A percentile compares a stretch with the other conserved stretches of the same genome.
phyloP scores from a whole-genome alignment of 257 asterid genomes.

The Nicotiana otophora region DNA sequence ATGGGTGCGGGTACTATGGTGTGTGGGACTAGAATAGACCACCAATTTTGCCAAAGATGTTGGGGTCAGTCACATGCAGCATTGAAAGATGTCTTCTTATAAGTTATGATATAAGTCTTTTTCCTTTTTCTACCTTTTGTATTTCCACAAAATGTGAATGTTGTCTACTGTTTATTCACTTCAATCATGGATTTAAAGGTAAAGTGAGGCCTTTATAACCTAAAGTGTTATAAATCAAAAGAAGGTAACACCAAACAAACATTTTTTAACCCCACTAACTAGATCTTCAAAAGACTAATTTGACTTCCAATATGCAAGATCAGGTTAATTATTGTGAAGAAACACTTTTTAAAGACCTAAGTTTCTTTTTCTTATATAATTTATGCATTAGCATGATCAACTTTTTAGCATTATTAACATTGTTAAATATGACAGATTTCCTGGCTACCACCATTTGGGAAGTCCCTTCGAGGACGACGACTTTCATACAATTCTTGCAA shows the following conservation, averaged over 20 bases:
- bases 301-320: not conserved
- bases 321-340: not conserved
- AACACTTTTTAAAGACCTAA: too few species aligned
- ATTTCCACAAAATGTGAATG: not conserved
- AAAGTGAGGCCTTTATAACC: not conserved
- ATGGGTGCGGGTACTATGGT: not conserved
- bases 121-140: not conserved
- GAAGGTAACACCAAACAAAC: not conserved
- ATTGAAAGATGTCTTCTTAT: not conserved
- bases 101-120: not conserved
- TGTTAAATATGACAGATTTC: not conserved
- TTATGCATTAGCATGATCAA: not conserved
- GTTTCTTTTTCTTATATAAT: not conserved
- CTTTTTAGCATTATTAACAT: not conserved
- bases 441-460: too few species aligned
- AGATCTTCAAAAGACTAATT: not conserved
- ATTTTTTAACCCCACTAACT: not conserved
- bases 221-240: not conserved
- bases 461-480: not conserved
- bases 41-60: too few species aligned
- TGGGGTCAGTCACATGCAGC: conserved; percentile 12
- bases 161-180: not conserved
- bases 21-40: not conserved
- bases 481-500: not conserved
- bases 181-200: not conserved